Evolutionary conservation across 2,329 filamentous ascomycete species (phyloP).

Genomic region (Coleophoma crateriformis): DNA sequence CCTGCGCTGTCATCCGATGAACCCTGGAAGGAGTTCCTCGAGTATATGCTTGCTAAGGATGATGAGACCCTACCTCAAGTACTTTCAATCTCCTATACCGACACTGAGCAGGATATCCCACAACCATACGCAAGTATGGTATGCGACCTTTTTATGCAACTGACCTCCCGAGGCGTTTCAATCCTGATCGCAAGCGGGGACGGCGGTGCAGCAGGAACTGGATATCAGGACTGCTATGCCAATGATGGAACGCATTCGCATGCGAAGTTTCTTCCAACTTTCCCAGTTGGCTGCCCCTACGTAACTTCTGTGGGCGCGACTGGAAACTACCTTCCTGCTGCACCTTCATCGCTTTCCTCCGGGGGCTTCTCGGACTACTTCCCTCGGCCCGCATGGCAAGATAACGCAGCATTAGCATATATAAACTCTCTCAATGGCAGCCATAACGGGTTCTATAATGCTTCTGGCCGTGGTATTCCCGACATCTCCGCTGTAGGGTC

Average conservation of each 20-base stretch:
- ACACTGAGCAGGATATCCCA: conserved; percentile 59
- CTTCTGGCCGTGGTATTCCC: conserved; percentile 42
- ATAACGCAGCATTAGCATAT: conserved; percentile 3
- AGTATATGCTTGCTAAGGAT: conserved; percentile 45
- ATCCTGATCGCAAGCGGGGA: conserved; percentile 57
- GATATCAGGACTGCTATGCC: conserved; percentile 41
- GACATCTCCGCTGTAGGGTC: conserved; percentile 30
- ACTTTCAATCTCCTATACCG: conserved; percentile 62
- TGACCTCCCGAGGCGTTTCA: conserved; percentile 57
- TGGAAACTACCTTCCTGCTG: conserved; percentile 40
- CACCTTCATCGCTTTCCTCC: conserved; percentile 32
- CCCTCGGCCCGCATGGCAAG: conserved; percentile 7
- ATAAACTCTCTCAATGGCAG: conserved; percentile 2
- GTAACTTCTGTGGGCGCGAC: conserved; percentile 61
- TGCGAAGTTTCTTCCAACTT: conserved; percentile 50
- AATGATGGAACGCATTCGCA: conserved; percentile 49
- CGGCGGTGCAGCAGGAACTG: conserved; percentile 29
- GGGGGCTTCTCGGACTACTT: conserved; percentile 23
- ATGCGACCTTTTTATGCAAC: conserved; percentile 56
- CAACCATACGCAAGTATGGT: conserved; percentile 52
- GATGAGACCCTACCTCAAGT: conserved; percentile 49
- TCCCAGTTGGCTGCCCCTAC: conserved; percentile 61
- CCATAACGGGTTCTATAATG: conserved; percentile 23
- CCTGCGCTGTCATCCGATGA: conserved; percentile 49
- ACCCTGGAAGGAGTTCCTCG: conserved; percentile 57